Evolutionary conservation across 306 rosid genomes (phyloP), one percentile per base, ranked within the genome.

Genomic region (Cucurbita moschata): DNA sequence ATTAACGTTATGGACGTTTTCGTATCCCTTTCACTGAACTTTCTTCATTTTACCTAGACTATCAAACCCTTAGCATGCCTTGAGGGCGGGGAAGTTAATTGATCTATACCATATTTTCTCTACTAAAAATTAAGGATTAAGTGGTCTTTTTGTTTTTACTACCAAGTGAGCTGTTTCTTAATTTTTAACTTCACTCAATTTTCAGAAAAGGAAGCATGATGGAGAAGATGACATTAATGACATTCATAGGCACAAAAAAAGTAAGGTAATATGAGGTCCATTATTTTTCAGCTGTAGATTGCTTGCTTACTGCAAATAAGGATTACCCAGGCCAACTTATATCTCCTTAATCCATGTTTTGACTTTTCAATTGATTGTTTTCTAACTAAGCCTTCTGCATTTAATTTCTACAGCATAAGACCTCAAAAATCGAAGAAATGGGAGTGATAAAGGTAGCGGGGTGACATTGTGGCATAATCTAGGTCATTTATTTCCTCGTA

Each of bases 201-300:
- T 79, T 53, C 95, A 94, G 99, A 94, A 94, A 85, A 83, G 99
- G 88, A 91, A 91, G 94, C 99, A 95, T 56, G 97, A 91, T 65
- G 99, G 97, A 58, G 99, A 95, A 75, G 97, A 91, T 78, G 97
- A 91, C 72, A 77, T 83, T 72, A 87, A 83, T 73, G 96, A 95
- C 77, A 82, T 88, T 79, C 96, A 95, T 88, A 89, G 89, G 71
- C 99, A 91, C 89, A 95, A 91, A 85, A 95, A 89, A 86, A 95
- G 96, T 80, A 95, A 95, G 99, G 99, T 94, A 91, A 94, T 85
- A 77, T 42, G 74, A 65, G 62, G 64, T 71, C 61, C 47, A 53
- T 8, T 23, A 74, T 71, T 11, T 76, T 71, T 15, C 74, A 50
- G 26, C 72, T 68, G 55, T 57, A 49, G 46, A 42, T 14, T 30